Percentiles rank a stretch among this genome's conserved stretches.
These are phyloP conservation scores for Colletotrichum spaethianum DNA, from an alignment of 2,329 filamentous ascomycete species.

Conservation along the genomic window DNA sequence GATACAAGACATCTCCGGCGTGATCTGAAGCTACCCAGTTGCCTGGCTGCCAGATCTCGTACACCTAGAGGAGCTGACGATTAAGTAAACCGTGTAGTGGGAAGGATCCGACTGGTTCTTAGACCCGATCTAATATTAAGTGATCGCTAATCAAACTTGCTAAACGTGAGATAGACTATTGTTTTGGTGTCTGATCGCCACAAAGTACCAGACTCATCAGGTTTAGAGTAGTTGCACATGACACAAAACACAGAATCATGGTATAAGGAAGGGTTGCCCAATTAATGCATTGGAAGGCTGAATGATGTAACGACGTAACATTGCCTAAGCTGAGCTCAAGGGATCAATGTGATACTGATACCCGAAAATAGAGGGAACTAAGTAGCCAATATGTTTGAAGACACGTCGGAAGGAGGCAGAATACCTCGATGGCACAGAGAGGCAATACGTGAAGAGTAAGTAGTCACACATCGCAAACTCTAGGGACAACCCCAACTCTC, in stretches of 20 bases:
- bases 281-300: background rate
- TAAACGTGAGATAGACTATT: background rate
- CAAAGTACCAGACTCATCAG: background rate
- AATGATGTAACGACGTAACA: background rate
- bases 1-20: constrained; percentile 13
- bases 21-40: constrained; percentile 17
- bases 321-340: background rate
- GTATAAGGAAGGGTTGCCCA: background rate
- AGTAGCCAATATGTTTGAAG: background rate
- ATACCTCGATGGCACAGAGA: background rate
- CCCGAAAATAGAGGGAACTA: background rate
- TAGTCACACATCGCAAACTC: background rate
- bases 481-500: background rate
- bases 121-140: background rate
- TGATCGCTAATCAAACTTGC: background rate
- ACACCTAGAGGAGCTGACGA: no score
- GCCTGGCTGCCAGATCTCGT: constrained; percentile 13
- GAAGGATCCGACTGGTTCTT: no score
- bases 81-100: background rate
- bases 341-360: background rate
- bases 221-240: background rate
- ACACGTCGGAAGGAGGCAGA: background rate
- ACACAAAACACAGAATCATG: background rate
- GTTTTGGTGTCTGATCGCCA: background rate
- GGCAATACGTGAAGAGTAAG: no score